Conservation (phyloP, 2,329 filamentous ascomycete genomes). For the Alternaria gansuensis region DNA sequence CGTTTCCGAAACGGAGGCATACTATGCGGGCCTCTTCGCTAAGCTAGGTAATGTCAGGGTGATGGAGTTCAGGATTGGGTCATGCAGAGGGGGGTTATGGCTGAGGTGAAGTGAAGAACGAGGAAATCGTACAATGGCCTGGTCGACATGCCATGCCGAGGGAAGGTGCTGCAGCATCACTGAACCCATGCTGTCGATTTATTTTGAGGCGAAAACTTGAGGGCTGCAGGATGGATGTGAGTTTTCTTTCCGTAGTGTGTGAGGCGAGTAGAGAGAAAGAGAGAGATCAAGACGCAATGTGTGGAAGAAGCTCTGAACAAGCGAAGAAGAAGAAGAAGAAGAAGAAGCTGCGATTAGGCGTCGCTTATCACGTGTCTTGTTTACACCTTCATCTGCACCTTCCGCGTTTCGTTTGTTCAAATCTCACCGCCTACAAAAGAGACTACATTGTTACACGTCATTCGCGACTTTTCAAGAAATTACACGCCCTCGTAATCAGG, state of each 20-base stretch:
- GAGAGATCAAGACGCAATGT: not conserved
- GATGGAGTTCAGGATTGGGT: conserved; percentile 51
- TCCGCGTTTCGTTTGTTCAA: not conserved
- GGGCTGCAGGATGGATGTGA: no score
- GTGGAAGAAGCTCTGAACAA: not conserved
- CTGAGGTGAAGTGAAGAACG: not conserved
- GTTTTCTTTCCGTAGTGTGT: not conserved
- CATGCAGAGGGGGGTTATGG: not conserved
- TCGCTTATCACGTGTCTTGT: not conserved
- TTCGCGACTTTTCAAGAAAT: not conserved
- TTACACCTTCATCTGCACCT: not conserved
- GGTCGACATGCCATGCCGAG: conserved; percentile 96
- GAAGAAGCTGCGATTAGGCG: not conserved
- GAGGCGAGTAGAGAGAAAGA: not conserved
- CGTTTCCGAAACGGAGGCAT: conserved; percentile 87
- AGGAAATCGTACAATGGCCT: conserved; percentile 69
- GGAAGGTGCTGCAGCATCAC: conserved; percentile 87
- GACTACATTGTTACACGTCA: not conserved
- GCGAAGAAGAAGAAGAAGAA: no score
- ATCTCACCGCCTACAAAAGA: not conserved
- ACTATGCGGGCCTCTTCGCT: conserved; percentile 85
- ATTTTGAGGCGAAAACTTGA: not conserved
- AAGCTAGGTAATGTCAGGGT: conserved; percentile 12
- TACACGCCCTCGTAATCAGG: not conserved
- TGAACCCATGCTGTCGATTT: conserved; percentile 68